These are phyloP conservation scores for Athelia psychrophila DNA, from an alignment of 1,284 basidiomycete species.

Conservation along the genomic window DNA sequence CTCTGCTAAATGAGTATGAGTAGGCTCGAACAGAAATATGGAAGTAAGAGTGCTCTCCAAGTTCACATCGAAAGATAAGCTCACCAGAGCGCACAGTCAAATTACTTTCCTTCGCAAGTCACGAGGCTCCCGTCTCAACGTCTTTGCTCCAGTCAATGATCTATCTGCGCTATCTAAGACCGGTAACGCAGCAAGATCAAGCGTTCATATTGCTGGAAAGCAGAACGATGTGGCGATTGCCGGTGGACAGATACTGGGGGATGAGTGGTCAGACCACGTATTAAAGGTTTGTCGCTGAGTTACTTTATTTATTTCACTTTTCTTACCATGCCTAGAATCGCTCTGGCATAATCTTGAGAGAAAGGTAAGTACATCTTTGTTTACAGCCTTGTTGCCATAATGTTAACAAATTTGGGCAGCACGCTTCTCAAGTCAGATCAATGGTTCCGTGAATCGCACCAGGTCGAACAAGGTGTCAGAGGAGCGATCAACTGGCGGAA, in stretches of 20 bases:
- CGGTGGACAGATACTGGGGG: slow-evolving; percentile 85
- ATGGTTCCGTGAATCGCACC: slow-evolving; percentile 75
- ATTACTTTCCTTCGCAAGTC: slow-evolving; percentile 82
- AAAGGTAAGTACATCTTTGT: slow-evolving; percentile 52
- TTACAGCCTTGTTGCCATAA: slow-evolving; percentile 1
- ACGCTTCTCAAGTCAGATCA: slow-evolving; percentile 90
- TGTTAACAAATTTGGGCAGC: slow-evolving; percentile 46
- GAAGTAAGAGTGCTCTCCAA: slow-evolving; percentile 65
- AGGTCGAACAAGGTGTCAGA: slow-evolving; percentile 68
- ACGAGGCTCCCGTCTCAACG: slow-evolving; percentile 74
- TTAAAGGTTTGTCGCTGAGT: slow-evolving; percentile 58
- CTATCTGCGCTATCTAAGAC: slow-evolving; percentile 76
- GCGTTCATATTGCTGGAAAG: slow-evolving; percentile 51
- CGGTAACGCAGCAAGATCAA: slow-evolving; percentile 45
- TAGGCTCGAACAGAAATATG: slow-evolving; percentile 88
- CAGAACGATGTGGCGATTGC: slow-evolving; percentile 76
- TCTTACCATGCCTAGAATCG: slow-evolving; percentile 60
- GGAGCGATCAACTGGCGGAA: slow-evolving; percentile 96
- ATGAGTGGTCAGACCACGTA: slow-evolving; percentile 93
- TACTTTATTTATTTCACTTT: slow-evolving; percentile 5
- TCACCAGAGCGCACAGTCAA: slow-evolving; percentile 52
- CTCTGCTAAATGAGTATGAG: slow-evolving; percentile 2
- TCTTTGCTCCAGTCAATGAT: slow-evolving; percentile 89
- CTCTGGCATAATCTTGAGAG: slow-evolving; percentile 89
- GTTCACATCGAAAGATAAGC: neutral